Percentiles rank a stretch among this genome's conserved stretches.
Conservation (phyloP, 345 rosid genomes). For the Heritiera littoralis region DNA sequence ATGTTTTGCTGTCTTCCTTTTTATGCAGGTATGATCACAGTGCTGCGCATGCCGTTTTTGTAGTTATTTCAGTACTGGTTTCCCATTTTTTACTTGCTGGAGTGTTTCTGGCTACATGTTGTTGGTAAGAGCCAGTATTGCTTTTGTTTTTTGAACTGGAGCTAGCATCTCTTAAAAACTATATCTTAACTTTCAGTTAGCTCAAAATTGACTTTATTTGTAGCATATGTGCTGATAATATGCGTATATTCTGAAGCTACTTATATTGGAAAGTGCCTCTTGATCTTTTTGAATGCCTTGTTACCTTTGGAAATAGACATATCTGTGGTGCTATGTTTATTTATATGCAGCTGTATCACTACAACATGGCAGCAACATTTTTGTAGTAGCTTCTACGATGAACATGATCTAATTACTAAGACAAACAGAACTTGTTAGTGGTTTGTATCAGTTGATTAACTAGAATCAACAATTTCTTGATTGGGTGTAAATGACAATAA, state of each 20-base stretch:
- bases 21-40: slow-evolving; percentile 91
- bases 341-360: not conserved
- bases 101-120: slow-evolving; percentile 72
- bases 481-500: not conserved
- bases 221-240: not conserved
- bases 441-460: not conserved
- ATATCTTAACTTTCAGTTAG: slow-evolving; percentile 1
- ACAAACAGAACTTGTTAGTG: not conserved
- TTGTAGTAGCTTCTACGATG: not conserved
- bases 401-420: slow-evolving; percentile 2
- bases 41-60: slow-evolving; percentile 72
- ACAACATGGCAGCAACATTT: not conserved
- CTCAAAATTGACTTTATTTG: not conserved
- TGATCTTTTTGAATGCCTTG: not conserved
- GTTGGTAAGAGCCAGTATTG: slow-evolving; percentile 64
- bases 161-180: not conserved
- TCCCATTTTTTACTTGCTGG: slow-evolving; percentile 82
- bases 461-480: not conserved
- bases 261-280: not conserved
- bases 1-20: slow-evolving; percentile 17
- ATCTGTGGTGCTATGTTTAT: not conserved
- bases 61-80: slow-evolving; percentile 73
- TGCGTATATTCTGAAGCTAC: not conserved
- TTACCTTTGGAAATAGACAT: not conserved
- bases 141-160: not conserved